These are phyloP conservation scores for Sonneratia alba DNA, from an alignment of 345 rosid species.

Conservation along the genomic window DNA sequence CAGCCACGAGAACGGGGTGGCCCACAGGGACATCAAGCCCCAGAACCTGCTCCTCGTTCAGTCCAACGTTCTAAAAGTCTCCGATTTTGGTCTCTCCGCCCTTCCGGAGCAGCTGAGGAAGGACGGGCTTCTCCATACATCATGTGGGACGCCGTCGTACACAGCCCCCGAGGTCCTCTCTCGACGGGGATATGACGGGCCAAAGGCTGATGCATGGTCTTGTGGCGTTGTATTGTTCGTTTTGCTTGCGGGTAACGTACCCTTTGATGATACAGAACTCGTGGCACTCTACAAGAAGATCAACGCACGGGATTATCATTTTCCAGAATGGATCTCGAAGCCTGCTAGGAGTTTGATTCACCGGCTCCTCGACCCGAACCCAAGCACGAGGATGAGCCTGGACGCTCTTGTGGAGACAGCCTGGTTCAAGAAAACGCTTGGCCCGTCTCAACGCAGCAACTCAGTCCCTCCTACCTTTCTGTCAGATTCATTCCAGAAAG, in stretches of 20 bases:
- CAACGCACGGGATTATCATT: conserved; percentile 23
- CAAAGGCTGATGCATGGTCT: conserved; percentile 33
- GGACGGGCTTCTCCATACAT: conserved; percentile 31
- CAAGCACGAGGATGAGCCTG: conserved; percentile 56
- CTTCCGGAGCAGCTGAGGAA: conserved; percentile 17
- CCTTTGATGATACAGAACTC: conserved; percentile 31
- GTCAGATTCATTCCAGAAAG: not conserved
- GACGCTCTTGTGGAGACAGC: conserved; percentile 30
- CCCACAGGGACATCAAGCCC: conserved; percentile 44
- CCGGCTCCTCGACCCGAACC: conserved; percentile 75
- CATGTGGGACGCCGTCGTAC: conserved; percentile 30
- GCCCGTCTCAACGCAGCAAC: conserved; percentile 3
- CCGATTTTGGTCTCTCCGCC: conserved; percentile 42
- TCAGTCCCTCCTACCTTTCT: not conserved
- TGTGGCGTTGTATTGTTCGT: conserved; percentile 38
- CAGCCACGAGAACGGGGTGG: conserved; percentile 37
- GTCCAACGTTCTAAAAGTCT: conserved; percentile 23
- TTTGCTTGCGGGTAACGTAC: conserved; percentile 23
- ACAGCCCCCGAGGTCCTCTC: conserved; percentile 34
- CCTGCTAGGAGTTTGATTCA: conserved; percentile 38
- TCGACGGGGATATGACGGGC: conserved; percentile 27
- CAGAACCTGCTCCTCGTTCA: conserved; percentile 33
- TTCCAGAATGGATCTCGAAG: conserved; percentile 33
- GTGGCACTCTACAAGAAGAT: conserved; percentile 22
- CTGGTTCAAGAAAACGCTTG: conserved; percentile 47